Base-by-base conservation (phyloP, 371 early-diverging fungal species). In the Nematocida ausubeli region DNA sequence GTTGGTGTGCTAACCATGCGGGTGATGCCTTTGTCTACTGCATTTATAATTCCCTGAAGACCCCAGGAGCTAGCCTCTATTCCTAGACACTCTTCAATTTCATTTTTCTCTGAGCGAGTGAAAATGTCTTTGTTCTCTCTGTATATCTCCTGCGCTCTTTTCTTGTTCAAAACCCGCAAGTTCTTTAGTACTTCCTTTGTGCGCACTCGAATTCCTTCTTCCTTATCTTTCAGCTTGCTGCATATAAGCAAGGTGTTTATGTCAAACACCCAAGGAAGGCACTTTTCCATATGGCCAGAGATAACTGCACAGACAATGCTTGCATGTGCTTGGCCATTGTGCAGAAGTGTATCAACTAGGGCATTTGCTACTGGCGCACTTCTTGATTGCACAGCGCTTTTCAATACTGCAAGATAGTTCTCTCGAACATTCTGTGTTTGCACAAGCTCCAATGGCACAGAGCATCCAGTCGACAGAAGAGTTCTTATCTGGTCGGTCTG, bases 21-120 rank as follows among this genome's bases (percentile, higher is more conserved):
- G 16, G 50, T 60, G n/a, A 71, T 71, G 2, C 71, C 71, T 35
- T 58, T 62, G 47, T 71, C 71, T 22, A 71, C 62, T 49, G 51
- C 71, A 62, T 34, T 71, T 24, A 71, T 71, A 6, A 71, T 40
- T 37, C 71, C 71, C 34, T 69, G 57, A 12, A 71, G 24, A 42
- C 71, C 71, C 71, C 71, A 71, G 26, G 49, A 19, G 34, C 64
- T 42, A 24, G 26, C 12, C 32, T 71, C 57, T 39, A 71, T 58
- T 9, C 57, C 22, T 7, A 71, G 63, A 5, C 5, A n/a, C 12
- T 37, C 62, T 62, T 71, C 71, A 14, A 71, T 14, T 26, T 62
- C 42, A 32, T 34, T 71, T 62, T 35, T 71, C 4, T 40, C 37
- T 16, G 60, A 6, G n/a, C 51, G 28, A 26, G 5, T 42, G 44